Evolutionary conservation across 2,329 filamentous ascomycete species (phyloP), one percentile per base, ranked within the genome.

Genomic region (Xylaria arbuscula): DNA sequence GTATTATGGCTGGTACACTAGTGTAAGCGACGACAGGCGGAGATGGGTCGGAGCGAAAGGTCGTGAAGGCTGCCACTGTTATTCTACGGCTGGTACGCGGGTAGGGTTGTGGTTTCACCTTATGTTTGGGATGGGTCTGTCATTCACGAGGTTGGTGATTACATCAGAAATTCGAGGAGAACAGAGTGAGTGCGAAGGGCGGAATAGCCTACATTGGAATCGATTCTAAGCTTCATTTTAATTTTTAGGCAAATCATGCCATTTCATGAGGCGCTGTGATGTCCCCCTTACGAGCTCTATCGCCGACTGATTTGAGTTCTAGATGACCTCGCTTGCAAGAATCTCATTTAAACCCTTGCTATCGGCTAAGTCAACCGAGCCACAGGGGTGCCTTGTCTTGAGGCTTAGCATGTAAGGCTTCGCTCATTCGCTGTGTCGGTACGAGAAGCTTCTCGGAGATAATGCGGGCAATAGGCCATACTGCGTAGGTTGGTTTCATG

Each of bases 51-150:
- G 28, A 62, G 45, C 32, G 28, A 45, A 47, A 36, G 42, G 22
- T 28, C 15, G 32, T 48, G 38, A 48, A 28, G 28, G 28, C 28
- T 28, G 28, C 40, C n/a, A 19, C 54, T 40, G 15, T 56, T 57
- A 45, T 57, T 45, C 66, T 51, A 36, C 57, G 62, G 42, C 45
- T 57, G 51, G 66, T 48, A 57, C 50, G 55, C 48, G 15, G 34
- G 58, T 63, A 69, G 67, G 67, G 59, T 56, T 56, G 42, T 42
- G 32, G 67, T 69, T 69, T 69, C 67, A 69, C 54, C 63, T 62
- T 50, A 63, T 50, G 63, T 69, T 66, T 66, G 54, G 63, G 40
- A 50, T 48, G 50, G 24, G 13, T 13, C 56, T 47, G 19, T 24
- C 38, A 66, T 47, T 51, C 36, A 11, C 45, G 47, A 60, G 28